These are phyloP conservation scores for Penicillium paneum DNA, from an alignment of 2,329 filamentous ascomycete species.

Conservation along the genomic window DNA sequence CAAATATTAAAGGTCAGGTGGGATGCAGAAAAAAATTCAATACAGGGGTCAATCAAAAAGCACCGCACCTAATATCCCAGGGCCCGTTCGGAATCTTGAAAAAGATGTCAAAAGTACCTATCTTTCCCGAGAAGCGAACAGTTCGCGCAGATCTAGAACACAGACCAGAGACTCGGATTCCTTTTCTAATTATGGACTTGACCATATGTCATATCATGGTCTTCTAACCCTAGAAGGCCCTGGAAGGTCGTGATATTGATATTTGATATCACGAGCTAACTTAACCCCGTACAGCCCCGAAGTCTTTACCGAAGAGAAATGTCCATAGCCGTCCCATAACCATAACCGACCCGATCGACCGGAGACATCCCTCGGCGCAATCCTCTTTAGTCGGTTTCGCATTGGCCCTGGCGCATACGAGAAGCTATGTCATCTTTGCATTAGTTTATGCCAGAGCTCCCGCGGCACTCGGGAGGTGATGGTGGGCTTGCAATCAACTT, in stretches of 20 bases:
- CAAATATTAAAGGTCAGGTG: constrained; percentile 4
- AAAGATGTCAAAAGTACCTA: constrained; percentile 7
- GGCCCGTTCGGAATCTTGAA: neutral
- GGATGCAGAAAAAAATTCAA: neutral
- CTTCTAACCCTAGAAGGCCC: neutral
- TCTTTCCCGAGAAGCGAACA: neutral
- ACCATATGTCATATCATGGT: neutral
- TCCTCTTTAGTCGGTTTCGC: constrained; percentile 6
- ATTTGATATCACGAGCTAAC: neutral
- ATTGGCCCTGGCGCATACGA: constrained; percentile 22
- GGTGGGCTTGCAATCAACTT: constrained; percentile 17
- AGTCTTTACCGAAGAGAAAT: neutral
- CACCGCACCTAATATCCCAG: neutral
- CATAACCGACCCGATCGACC: neutral
- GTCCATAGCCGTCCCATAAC: neutral
- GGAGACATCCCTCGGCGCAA: neutral
- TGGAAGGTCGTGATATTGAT: neutral
- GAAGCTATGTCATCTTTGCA: constrained; percentile 20
- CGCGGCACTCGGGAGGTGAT: constrained; percentile 10
- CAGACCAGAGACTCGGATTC: neutral
- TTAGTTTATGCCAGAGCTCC: constrained; percentile 19
- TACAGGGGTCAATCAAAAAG: constrained; percentile 1
- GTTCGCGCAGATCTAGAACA: constrained; percentile 7
- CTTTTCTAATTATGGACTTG: neutral
- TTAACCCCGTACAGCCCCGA: neutral